Evolutionary conservation across 805 yeast genomes (phyloP), one percentile per base, ranked within the genome.

Genomic region (Schizosaccharomyces japonicus): DNA sequence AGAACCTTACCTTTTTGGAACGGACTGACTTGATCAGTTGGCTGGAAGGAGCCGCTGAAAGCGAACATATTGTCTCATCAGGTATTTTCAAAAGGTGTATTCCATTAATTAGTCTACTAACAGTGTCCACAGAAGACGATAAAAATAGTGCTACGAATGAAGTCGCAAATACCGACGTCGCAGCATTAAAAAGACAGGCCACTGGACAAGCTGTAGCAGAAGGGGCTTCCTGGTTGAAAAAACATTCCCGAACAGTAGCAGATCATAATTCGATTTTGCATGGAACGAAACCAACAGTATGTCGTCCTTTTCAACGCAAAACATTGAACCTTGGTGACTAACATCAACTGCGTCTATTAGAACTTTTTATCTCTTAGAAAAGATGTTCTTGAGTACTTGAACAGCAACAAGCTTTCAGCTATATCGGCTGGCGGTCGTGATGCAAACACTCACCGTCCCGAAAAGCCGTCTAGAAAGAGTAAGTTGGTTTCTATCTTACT

Each of bases 1-100:
- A 74, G 2, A 81, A 81, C 52, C 71, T 87, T 58, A 75, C 81
- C 49, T 85, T 87, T 57, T 62, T 81, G 58, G 93, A 83, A 55
- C 76, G 92, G 62, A 76, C 83, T 6, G 94, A 87, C 58, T 68
- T 87, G 51, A 68, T 78, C 48, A 71, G 81, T 28, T 85, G 90
- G 84, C 68, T 87, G 47, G 71, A 70, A 50, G 94, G 94, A 3
- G 67, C 73, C 19, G 66, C 75, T 2, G 73, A 69, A 33, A 42
- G 46, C 19, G 66, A 69, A 29, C 39, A 42, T 42, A 15, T 42
- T 11, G 32, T 42, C 11, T 25, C 27, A 17, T 36, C 23, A 23
- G 27, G 42, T 36, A 36, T 36, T 25, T n/a, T n/a, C n/a, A n/a
- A 25, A n/a, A 32, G 36, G n/a, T 21, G 4, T 32, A 2, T 32